Conservation (phyloP, 2,329 filamentous ascomycete species). For the Teratosphaeria zuluensis region DNA sequence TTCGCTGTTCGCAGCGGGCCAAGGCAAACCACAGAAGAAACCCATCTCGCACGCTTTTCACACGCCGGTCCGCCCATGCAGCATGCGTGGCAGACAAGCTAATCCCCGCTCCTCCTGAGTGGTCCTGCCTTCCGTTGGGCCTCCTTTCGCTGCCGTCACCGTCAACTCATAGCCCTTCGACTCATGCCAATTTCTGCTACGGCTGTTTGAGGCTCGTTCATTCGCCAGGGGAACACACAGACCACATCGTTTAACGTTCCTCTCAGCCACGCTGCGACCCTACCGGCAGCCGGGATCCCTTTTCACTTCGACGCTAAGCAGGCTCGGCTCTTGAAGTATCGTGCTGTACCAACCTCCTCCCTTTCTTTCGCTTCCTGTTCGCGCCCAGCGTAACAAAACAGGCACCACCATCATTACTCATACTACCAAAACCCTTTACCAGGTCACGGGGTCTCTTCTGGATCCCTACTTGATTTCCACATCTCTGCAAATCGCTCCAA, state of each 20-base stretch:
- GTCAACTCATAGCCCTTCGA: neutral
- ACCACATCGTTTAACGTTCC: conserved; percentile 3
- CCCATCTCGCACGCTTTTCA: neutral
- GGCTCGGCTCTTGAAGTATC: conserved; percentile 1
- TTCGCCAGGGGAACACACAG: neutral
- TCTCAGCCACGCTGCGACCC: conserved; percentile 1
- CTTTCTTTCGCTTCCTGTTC: conserved; percentile 1
- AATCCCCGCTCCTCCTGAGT: neutral
- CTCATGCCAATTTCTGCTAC: conserved; percentile 1
- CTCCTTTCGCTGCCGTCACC: conserved; percentile 1
- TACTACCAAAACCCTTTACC: neutral
- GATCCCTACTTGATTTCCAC: conserved; percentile 12
- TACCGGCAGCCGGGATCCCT: neutral
- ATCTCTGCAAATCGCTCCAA: conserved; percentile 7
- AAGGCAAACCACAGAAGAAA: neutral
- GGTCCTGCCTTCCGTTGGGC: neutral
- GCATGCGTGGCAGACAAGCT: neutral
- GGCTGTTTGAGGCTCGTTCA: neutral
- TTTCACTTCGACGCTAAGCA: neutral
- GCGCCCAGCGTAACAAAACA: conserved; percentile 6
- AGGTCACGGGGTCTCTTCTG: conserved; percentile 11
- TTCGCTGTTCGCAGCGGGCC: neutral
- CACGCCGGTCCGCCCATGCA: neutral
- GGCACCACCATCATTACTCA: conserved; percentile 6
- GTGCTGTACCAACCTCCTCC: conserved; percentile 1